These are phyloP conservation scores for Nemania bipapillata DNA, from an alignment of 2,329 filamentous ascomycete genomes.

Conservation along the genomic window DNA sequence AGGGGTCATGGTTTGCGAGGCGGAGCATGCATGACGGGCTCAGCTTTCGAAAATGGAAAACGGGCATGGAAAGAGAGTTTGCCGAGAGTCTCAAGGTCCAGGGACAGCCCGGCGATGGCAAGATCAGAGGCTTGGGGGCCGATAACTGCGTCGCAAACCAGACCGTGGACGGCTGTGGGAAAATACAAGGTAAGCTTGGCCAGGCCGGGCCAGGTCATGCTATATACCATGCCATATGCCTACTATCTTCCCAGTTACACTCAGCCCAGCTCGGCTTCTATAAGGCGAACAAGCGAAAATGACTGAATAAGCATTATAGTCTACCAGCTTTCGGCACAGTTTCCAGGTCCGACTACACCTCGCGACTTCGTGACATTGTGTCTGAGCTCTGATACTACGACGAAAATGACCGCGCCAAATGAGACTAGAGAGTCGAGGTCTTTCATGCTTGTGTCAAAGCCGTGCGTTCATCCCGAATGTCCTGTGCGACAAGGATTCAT, in stretches of 20 bases:
- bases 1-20: constrained; percentile 89
- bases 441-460: constrained; percentile 88
- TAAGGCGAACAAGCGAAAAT: background rate
- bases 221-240: background rate
- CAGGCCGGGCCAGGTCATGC: no score
- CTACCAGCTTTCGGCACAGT: constrained; percentile 87
- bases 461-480: constrained; percentile 79
- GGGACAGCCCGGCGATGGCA: constrained; percentile 75
- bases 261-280: background rate
- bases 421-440: constrained; percentile 62
- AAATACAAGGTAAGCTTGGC: constrained; percentile 67
- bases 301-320: constrained; percentile 60
- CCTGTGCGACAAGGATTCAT: constrained; percentile 78
- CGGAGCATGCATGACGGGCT: constrained; percentile 83
- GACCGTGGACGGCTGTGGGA: constrained; percentile 67
- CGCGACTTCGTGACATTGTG: constrained; percentile 87
- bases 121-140: constrained; percentile 85
- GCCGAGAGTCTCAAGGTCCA: constrained; percentile 77
- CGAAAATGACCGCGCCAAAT: constrained; percentile 49
- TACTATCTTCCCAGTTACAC: background rate
- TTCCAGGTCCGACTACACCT: constrained; percentile 86
- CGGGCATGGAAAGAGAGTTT: constrained; percentile 82
- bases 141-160: constrained; percentile 77
- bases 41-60: constrained; percentile 80
- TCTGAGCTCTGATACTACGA: constrained; percentile 70